Conservation (phyloP, 2,329 filamentous ascomycete species). For the Aspergillus sp. region DNA sequence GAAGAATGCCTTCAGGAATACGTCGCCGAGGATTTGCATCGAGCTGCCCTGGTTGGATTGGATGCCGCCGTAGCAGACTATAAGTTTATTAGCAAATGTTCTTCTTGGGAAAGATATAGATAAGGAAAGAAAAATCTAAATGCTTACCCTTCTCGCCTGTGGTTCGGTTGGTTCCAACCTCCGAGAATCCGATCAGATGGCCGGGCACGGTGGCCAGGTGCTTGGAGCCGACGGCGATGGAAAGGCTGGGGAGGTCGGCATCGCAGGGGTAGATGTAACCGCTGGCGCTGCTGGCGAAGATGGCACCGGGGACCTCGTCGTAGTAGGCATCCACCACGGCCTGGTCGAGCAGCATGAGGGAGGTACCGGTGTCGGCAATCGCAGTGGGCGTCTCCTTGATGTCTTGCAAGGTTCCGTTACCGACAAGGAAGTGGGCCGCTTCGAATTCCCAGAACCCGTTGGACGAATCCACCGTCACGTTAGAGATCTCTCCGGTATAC, state of each 20-base stretch:
- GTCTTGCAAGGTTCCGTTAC: constrained; percentile 38
- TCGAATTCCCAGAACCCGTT: constrained; percentile 70
- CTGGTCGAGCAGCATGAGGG: constrained; percentile 61
- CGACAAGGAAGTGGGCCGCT: constrained; percentile 58
- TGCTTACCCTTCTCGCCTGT: constrained; percentile 41
- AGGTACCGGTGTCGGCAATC: constrained; percentile 69
- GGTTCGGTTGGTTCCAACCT: constrained; percentile 45
- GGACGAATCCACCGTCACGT: constrained; percentile 60
- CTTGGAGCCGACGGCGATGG: constrained; percentile 53
- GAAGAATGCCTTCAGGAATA: constrained; percentile 60
- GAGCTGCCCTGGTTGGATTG: constrained; percentile 57
- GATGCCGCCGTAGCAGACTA: constrained; percentile 59
- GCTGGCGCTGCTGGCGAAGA: constrained; percentile 43
- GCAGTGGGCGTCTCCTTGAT: constrained; percentile 40
- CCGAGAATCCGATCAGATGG: constrained; percentile 56
- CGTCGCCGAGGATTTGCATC: constrained; percentile 61
- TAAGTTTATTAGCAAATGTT: constrained; percentile 14
- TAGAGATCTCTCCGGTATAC: constrained; percentile 63
- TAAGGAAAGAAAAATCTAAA: too few relatives aligned
- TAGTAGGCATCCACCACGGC: constrained; percentile 63
- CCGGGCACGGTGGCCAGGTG: constrained; percentile 56
- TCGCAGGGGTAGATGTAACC: constrained; percentile 61
- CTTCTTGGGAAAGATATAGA: constrained; percentile 1
- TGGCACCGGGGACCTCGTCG: constrained; percentile 52
- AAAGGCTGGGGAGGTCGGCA: constrained; percentile 53